A percentile compares a stretch with the other conserved stretches of the same genome.
Evolutionary conservation across 2,329 filamentous ascomycete genomes (phyloP).

Genomic region (Fusarium veterinarium): DNA sequence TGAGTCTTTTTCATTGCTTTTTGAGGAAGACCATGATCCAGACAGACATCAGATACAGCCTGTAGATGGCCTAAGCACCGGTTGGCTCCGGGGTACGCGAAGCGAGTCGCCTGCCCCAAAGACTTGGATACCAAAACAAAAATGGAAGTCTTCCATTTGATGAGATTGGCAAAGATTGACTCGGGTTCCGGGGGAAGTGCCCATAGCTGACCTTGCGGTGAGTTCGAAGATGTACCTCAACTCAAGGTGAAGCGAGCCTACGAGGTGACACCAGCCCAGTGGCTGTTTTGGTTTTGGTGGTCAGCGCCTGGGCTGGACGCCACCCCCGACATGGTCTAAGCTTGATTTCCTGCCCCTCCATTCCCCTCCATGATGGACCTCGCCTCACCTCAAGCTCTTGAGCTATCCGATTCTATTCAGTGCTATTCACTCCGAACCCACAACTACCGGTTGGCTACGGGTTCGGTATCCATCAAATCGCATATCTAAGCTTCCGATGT

Average conservation of each 20-base stretch:
- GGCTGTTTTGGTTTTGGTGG: constrained; percentile 32
- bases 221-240: constrained; percentile 15
- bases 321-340: constrained; percentile 37
- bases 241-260: constrained; percentile 24
- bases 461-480: constrained; percentile 19
- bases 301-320: constrained; percentile 37
- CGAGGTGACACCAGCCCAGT: not conserved
- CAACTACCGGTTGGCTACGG: constrained; percentile 39
- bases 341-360: constrained; percentile 30
- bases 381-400: constrained; percentile 26
- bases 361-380: constrained; percentile 22
- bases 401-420: constrained; percentile 22
- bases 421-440: constrained; percentile 24
- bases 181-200: constrained; percentile 34
- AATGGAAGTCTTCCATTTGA: constrained; percentile 19
- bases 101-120: constrained; percentile 9
- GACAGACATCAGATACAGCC: constrained; percentile 20
- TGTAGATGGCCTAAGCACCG: not conserved
- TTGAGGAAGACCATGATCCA: not conserved
- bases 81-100: constrained; percentile 4
- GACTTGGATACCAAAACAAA: not conserved
- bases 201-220: constrained; percentile 34
- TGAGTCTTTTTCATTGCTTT: constrained; percentile 9
- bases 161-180: constrained; percentile 33
- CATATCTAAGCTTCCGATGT: constrained; percentile 35